These are phyloP conservation scores for Schrenkiella parvula DNA, from an alignment of 345 rosid species.

Conservation along the genomic window DNA sequence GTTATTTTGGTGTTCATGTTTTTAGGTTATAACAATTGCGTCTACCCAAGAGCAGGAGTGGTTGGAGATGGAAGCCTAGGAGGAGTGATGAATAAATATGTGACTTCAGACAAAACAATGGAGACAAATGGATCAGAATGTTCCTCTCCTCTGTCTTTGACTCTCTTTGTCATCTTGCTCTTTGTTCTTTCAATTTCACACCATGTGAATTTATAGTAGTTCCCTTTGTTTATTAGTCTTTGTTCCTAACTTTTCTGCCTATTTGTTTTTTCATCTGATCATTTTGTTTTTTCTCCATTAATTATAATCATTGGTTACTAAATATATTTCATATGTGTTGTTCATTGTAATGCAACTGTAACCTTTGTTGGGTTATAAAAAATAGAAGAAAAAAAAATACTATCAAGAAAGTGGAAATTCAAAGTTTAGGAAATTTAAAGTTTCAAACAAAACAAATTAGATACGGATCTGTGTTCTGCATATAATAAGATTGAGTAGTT, in stretches of 20 bases:
- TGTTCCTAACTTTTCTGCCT: not conserved
- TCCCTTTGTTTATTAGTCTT: not conserved
- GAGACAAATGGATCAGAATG: slow-evolving; percentile 11
- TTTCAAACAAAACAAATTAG: no score
- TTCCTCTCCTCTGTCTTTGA: not conserved
- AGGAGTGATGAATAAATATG: slow-evolving; percentile 22
- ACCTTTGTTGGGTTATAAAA: no score
- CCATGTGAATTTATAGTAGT: not conserved
- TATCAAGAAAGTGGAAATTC: no score
- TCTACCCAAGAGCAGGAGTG: slow-evolving; percentile 48
- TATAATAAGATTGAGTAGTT: no score
- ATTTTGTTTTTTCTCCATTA: not conserved
- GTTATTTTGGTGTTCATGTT: not conserved
- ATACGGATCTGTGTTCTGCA: no score
- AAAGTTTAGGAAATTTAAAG: no score
- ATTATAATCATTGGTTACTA: not conserved
- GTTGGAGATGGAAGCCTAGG: not conserved
- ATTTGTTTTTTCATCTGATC: not conserved
- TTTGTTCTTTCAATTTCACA: not conserved
- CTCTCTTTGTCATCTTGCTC: not conserved
- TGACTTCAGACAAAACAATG: slow-evolving; percentile 20
- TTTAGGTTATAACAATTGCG: slow-evolving; percentile 58
- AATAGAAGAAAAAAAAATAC: no score
- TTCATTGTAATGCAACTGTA: no score
- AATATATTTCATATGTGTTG: not conserved